Conservation (phyloP, 345 rosid genomes). For the Hibiscus syriacus region DNA sequence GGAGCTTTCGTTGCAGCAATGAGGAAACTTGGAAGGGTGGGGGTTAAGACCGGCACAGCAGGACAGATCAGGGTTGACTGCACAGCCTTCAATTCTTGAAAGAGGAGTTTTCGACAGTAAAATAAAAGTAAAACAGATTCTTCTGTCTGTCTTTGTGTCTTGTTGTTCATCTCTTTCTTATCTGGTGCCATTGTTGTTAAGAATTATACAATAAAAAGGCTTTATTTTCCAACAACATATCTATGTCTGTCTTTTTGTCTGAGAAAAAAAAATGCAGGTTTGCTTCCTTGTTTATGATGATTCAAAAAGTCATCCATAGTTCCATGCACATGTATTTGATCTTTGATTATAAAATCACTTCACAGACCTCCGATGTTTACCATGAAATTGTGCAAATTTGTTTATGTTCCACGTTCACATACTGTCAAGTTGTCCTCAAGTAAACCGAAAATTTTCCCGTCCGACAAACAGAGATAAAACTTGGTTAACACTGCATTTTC, state of each 20-base stretch:
- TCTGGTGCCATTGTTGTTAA: neutral
- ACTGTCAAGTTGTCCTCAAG: neutral
- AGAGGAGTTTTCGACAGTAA: neutral
- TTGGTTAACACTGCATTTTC: neutral
- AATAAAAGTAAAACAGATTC: neutral
- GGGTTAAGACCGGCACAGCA: conserved; percentile 47
- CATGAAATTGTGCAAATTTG: too few species aligned
- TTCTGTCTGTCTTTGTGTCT: neutral
- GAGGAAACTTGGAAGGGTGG: conserved; percentile 77
- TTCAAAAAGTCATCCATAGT: neutral
- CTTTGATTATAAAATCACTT: neutral
- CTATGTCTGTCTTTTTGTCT: neutral
- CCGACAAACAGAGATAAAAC: neutral
- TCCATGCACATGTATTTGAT: neutral
- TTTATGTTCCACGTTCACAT: too few species aligned
- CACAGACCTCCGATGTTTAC: too few species aligned
- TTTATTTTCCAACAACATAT: neutral
- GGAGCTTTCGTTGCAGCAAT: conserved; percentile 54
- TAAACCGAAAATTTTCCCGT: neutral
- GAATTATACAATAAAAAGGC: neutral
- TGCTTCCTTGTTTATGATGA: neutral
- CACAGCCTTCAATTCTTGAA: conserved; percentile 41
- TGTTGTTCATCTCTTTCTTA: neutral
- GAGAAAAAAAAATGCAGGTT: neutral
- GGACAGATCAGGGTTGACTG: conserved; percentile 73